Base-by-base conservation (phyloP, 768 basidiomycete species). In the Lactarius psammicola region DNA sequence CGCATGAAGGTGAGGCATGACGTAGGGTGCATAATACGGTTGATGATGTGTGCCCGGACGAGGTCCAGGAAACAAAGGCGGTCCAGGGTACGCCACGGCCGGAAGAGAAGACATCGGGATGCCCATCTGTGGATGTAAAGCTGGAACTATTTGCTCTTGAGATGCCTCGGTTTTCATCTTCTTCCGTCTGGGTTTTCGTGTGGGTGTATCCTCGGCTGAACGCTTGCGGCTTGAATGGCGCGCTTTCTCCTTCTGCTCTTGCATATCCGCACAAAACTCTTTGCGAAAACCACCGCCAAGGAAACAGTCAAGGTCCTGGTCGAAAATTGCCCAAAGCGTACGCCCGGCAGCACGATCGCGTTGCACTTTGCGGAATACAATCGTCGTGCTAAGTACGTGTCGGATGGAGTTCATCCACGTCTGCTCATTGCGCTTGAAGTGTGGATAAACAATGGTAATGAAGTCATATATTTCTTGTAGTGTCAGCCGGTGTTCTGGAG, bases 321-420 rank as follows among this genome's bases (percentile, higher is more conserved):
- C 87, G 75, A 85, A 89, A 68, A 95, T 91, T 2, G 90, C 90
- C 94, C 94, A 95, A 38, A 89, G 83, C 28, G 91, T 92, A 56
- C 93, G 85, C 38, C 94, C 92, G 38, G 90, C 83, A 30, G 86
- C 82, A 15, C 89, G 85, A 65, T 92, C 88, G 26, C 94, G 80
- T 3, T 87, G 84, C 0, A 89, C 85, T 71, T 96, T 97, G 68
- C 93, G 86, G 76, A 97, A 98, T 71, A 89, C 90, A 42, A 89
- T 85, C 53, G 95, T 96, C 3, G 95, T 93, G 69, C 92, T 94
- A 30, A 98, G 82, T 56, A 95, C 95, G 76, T 98, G 95, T n/a
- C 96, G 85, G 66, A 98, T 94, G 62, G 94, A 95, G 76, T 97
- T 97, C 87, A 95, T 95, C 96, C 96, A 98, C 7, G 94, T 96